Evolutionary conservation across 2,329 filamentous ascomycete genomes (phyloP).

Genomic region (Calycina marina): DNA sequence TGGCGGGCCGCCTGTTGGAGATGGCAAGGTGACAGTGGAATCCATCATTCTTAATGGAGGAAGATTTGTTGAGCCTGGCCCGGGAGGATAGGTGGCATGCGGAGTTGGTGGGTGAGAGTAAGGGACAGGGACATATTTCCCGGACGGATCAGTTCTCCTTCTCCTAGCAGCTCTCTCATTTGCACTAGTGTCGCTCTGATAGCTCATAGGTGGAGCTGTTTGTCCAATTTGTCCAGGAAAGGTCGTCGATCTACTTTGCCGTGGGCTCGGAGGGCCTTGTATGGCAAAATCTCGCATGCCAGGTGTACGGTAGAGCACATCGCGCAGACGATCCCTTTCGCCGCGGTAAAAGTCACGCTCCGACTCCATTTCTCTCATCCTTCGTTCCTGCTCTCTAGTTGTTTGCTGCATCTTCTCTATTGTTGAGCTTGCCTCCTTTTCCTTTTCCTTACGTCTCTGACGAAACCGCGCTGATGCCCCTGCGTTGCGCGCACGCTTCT

Average conservation of each 20-base stretch:
- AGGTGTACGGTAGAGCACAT: slow-evolving; percentile 46
- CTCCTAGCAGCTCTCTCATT: slow-evolving; percentile 19
- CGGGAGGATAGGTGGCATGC: slow-evolving; percentile 11
- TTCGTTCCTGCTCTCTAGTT: slow-evolving; percentile 46
- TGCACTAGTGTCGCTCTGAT: slow-evolving; percentile 7
- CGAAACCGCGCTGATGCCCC: slow-evolving; percentile 74
- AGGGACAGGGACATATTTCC: slow-evolving; percentile 17
- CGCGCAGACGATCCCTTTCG: slow-evolving; percentile 57
- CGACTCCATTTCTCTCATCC: slow-evolving; percentile 36
- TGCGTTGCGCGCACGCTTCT: slow-evolving; percentile 75
- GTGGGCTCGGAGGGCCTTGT: slow-evolving; percentile 37
- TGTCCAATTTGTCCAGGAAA: slow-evolving; percentile 10
- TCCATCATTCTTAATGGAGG: slow-evolving; percentile 21
- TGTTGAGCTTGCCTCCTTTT: slow-evolving; percentile 54
- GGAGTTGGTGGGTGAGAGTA: slow-evolving; percentile 18
- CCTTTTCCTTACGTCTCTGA: slow-evolving; percentile 68
- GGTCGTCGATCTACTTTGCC: slow-evolving; percentile 12
- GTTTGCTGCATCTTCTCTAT: slow-evolving; percentile 60
- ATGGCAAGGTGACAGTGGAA: slow-evolving; percentile 7
- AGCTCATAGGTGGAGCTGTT: slow-evolving; percentile 7
- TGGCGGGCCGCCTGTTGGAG: slow-evolving; percentile 10
- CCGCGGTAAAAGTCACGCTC: slow-evolving; percentile 60
- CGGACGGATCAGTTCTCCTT: slow-evolving; percentile 19
- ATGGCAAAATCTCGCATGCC: slow-evolving; percentile 38
- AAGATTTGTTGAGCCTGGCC: slow-evolving; percentile 13